phyloP scores from a whole-genome alignment of 306 rosid genomes.

The Cyamopsis tetragonoloba region DNA sequence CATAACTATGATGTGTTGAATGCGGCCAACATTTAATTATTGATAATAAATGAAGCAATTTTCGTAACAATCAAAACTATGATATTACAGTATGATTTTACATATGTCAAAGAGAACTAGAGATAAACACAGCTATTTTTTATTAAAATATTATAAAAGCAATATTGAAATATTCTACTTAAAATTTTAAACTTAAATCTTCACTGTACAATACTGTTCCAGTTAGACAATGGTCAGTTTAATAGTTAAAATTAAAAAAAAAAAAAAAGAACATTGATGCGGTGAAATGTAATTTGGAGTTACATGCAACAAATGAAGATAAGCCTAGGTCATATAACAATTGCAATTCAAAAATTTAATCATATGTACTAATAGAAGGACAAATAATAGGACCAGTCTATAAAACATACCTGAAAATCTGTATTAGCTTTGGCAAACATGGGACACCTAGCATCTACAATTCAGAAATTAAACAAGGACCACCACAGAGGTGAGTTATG shows the following conservation, averaged over 20 bases:
- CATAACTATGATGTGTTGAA: no score
- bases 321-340: neutral
- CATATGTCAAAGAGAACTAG: no score
- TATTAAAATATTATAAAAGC: no score
- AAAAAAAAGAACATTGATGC: neutral
- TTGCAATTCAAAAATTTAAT: constrained; percentile 2
- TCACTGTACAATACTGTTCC: no score
- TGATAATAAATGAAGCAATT: no score
- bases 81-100: no score
- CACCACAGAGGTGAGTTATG: neutral
- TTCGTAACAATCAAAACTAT: no score
- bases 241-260: neutral
- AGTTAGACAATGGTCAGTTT: neutral
- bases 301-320: constrained; percentile 10
- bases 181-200: no score
- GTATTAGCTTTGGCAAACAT: constrained; percentile 32
- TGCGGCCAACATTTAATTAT: no score
- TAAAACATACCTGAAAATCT: constrained; percentile 69
- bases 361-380: neutral
- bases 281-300: neutral
- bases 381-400: constrained; percentile 18
- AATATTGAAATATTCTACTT: no score
- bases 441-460: constrained; percentile 48
- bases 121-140: no score
- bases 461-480: neutral